Percentiles rank a stretch among this genome's conserved stretches.
Conservation (phyloP, 208 protist species). For the Strigomonas oncopelti region DNA sequence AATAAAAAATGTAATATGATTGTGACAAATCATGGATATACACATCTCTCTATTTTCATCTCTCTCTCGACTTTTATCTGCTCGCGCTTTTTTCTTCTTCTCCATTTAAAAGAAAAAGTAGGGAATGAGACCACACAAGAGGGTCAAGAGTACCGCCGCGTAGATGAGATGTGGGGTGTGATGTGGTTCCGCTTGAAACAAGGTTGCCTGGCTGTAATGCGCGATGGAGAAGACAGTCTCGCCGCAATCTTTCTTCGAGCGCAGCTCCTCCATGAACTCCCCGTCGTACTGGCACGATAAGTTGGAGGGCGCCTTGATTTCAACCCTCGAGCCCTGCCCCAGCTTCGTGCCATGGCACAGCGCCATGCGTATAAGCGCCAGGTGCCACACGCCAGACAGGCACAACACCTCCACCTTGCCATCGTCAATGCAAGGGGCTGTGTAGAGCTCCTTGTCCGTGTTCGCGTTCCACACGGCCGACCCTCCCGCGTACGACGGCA, state of each 20-base stretch:
- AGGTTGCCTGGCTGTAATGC: neutral
- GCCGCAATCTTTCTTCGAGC: neutral
- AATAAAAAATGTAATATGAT: too few species aligned
- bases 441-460: conserved; percentile 12
- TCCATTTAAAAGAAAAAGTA: neutral
- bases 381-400: conserved; percentile 56
- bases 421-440: conserved; percentile 31
- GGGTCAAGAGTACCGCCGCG: neutral
- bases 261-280: conserved; percentile 24
- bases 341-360: conserved; percentile 46
- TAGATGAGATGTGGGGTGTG: neutral
- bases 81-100: too few species aligned
- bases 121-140: neutral
- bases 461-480: conserved; percentile 38
- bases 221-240: too few species aligned
- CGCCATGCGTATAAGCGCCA: conserved; percentile 36
- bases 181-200: neutral
- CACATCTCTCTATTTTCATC: too few species aligned
- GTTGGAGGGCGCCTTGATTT: conserved; percentile 20
- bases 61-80: too few species aligned
- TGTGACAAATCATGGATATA: too few species aligned
- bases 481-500: conserved; percentile 55
- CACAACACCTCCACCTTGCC: conserved; percentile 40
- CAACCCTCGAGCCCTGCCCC: conserved; percentile 37
- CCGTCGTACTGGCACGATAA: conserved; percentile 55